Conservation (phyloP, 495 filamentous ascomycete species). For the Talaromyces ruber region DNA sequence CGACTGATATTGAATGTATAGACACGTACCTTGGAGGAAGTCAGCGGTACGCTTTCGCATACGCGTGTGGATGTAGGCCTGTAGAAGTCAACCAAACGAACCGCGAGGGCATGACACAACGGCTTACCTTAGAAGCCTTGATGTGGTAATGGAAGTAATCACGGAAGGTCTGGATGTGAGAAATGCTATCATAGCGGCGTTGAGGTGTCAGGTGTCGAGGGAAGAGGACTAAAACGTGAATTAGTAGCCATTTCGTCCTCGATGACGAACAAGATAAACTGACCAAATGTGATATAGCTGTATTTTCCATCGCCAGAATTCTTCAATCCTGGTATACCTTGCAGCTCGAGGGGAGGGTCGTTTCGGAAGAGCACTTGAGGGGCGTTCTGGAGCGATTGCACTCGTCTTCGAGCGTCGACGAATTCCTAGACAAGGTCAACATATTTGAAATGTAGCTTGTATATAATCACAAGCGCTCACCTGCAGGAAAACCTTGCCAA, state of each 20-base stretch:
- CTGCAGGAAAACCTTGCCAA: slow-evolving; percentile 90
- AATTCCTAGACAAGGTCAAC: slow-evolving; percentile 63
- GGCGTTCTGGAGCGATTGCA: slow-evolving; percentile 82
- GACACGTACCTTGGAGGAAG: slow-evolving; percentile 77
- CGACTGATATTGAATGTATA: not conserved
- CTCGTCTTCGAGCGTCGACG: slow-evolving; percentile 83
- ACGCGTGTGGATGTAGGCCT: slow-evolving; percentile 95
- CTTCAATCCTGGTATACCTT: slow-evolving; percentile 74
- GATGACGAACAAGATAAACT: slow-evolving; percentile 8
- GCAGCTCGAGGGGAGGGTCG: slow-evolving; percentile 86
- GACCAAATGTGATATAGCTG: slow-evolving; percentile 97
- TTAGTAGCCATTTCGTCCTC: slow-evolving; percentile 7
- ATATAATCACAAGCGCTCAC: slow-evolving; percentile 11
- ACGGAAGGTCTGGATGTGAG: slow-evolving; percentile 98
- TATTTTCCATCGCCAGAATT: slow-evolving; percentile 66
- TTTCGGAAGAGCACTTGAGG: slow-evolving; percentile 97
- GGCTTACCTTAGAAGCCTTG: slow-evolving; percentile 83
- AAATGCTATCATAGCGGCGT: slow-evolving; percentile 87
- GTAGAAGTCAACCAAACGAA: slow-evolving; percentile 10
- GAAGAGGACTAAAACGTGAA: slow-evolving; percentile 67
- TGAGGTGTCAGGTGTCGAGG: slow-evolving; percentile 87
- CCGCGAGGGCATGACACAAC: slow-evolving; percentile 3
- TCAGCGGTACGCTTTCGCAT: slow-evolving; percentile 97
- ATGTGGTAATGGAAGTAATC: slow-evolving; percentile 99
- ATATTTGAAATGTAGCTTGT: not conserved